Percentiles rank a stretch among this genome's conserved stretches.
phyloP scores from a whole-genome alignment of 176 grass and related monocot genomes.

The Thinopyrum elongatum region DNA sequence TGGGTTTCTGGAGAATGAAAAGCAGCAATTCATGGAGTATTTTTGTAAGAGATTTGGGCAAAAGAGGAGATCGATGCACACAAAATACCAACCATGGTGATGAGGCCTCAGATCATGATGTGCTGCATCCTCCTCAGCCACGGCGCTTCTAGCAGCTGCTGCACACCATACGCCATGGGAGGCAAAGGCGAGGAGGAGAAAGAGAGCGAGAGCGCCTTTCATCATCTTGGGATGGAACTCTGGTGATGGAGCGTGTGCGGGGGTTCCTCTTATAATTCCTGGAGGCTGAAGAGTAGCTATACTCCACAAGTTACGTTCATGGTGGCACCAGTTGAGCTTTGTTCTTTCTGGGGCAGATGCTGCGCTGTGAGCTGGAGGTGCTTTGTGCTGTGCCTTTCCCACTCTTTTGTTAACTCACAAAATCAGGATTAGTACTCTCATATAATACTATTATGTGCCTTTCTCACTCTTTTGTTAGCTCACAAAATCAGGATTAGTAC shows the following conservation, averaged over 20 bases:
- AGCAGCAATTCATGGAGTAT: neutral
- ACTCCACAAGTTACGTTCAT: neutral
- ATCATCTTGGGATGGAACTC: constrained; percentile 34
- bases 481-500: neutral
- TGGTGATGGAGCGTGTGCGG: neutral
- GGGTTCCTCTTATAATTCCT: constrained; percentile 30
- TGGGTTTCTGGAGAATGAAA: neutral
- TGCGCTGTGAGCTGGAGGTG: constrained; percentile 4
- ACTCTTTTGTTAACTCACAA: neutral
- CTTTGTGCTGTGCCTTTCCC: constrained; percentile 5
- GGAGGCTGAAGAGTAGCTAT: neutral
- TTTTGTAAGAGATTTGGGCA: neutral
- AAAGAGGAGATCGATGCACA: neutral
- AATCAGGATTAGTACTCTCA: too few relatives aligned
- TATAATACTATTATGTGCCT: too few relatives aligned
- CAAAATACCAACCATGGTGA: constrained; percentile 18
- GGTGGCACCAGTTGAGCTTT: constrained; percentile 15
- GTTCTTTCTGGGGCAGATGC: neutral
- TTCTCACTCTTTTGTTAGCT: too few relatives aligned
- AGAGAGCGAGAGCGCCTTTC: constrained; percentile 16
- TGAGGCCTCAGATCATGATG: neutral
- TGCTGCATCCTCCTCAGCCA: neutral
- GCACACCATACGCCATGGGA: constrained; percentile 31
- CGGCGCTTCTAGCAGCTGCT: constrained; percentile 5
- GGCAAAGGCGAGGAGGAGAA: constrained; percentile 27